These are phyloP conservation scores for Arthrinium puccinioides DNA, from an alignment of 2,329 filamentous ascomycete genomes.

Conservation along the genomic window DNA sequence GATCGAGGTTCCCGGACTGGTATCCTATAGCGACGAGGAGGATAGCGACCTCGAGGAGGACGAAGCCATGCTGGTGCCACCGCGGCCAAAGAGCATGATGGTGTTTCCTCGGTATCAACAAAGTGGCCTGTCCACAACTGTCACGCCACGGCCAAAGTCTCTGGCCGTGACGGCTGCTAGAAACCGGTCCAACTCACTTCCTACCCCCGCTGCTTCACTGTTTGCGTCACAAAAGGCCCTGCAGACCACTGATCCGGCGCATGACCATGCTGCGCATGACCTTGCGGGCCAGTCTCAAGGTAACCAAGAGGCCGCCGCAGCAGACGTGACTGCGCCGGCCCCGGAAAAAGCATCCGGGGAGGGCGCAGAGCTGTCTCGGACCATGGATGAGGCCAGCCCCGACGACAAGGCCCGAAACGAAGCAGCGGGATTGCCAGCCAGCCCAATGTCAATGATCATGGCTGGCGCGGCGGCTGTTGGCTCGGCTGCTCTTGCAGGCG, in stretches of 20 bases:
- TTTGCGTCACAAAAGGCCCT: conserved; percentile 14
- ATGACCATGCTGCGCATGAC: conserved; percentile 5
- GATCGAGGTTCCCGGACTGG: conserved; percentile 71
- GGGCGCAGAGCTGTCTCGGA: neutral
- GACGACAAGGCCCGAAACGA: conserved; percentile 2
- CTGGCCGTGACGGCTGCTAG: conserved; percentile 16
- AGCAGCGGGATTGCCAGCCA: neutral
- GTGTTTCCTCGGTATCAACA: conserved; percentile 1
- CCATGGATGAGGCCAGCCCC: conserved; percentile 3
- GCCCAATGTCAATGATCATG: conserved; percentile 8
- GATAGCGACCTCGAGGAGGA: conserved; percentile 34
- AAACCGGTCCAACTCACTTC: conserved; percentile 43
- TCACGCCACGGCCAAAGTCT: conserved; percentile 24
- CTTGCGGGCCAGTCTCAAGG: neutral
- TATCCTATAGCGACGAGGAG: conserved; percentile 56
- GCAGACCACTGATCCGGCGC: no score
- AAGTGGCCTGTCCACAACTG: conserved; percentile 27
- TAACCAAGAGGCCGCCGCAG: neutral
- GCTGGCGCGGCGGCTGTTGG: conserved; percentile 8
- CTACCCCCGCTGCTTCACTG: conserved; percentile 26
- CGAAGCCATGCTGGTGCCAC: conserved; percentile 6
- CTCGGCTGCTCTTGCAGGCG: conserved; percentile 6
- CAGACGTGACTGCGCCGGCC: neutral
- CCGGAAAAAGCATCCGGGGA: neutral
- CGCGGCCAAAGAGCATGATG: conserved; percentile 19